phyloP scores from a whole-genome alignment of 345 rosid genomes.

The Aquilaria sinensis region DNA sequence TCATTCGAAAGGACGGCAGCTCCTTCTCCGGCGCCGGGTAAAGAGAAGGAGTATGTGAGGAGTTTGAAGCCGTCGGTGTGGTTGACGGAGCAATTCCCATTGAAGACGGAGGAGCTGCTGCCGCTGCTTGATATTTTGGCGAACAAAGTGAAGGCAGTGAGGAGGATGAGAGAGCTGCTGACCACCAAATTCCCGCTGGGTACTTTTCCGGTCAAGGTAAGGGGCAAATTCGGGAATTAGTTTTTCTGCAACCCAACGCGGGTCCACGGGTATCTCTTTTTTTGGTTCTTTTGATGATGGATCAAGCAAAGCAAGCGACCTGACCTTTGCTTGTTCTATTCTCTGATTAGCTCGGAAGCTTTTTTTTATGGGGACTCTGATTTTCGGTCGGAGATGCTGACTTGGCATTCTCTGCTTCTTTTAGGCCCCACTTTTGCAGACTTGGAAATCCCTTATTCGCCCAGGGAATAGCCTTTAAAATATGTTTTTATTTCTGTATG shows the following conservation, averaged over 20 bases:
- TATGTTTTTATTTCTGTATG: background rate
- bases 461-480: too few relatives aligned
- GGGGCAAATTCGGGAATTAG: background rate
- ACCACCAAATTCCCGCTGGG: slow-evolving; percentile 98
- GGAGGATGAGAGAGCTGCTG: slow-evolving; percentile 84
- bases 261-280: slow-evolving; percentile 13
- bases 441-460: too few relatives aligned
- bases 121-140: slow-evolving; percentile 95
- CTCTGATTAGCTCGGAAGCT: slow-evolving; percentile 24
- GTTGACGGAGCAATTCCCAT: slow-evolving; percentile 93
- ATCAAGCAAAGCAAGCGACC: slow-evolving; percentile 19
- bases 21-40: slow-evolving; percentile 43
- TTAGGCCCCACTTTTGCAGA: background rate
- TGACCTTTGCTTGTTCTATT: background rate
- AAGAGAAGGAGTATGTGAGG: slow-evolving; percentile 79
- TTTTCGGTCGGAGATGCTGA: slow-evolving; percentile 18
- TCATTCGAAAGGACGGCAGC: slow-evolving; percentile 16
- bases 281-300: slow-evolving; percentile 27
- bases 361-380: slow-evolving; percentile 23
- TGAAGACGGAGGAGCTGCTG: slow-evolving; percentile 81
- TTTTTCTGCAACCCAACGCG: background rate
- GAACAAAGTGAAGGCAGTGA: slow-evolving; percentile 86
- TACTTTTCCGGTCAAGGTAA: slow-evolving; percentile 94
- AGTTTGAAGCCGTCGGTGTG: slow-evolving; percentile 86
- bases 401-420: slow-evolving; percentile 13